Evolutionary conservation across 2,329 filamentous ascomycete species (phyloP).

Genomic region (Sphaerulina musiva): DNA sequence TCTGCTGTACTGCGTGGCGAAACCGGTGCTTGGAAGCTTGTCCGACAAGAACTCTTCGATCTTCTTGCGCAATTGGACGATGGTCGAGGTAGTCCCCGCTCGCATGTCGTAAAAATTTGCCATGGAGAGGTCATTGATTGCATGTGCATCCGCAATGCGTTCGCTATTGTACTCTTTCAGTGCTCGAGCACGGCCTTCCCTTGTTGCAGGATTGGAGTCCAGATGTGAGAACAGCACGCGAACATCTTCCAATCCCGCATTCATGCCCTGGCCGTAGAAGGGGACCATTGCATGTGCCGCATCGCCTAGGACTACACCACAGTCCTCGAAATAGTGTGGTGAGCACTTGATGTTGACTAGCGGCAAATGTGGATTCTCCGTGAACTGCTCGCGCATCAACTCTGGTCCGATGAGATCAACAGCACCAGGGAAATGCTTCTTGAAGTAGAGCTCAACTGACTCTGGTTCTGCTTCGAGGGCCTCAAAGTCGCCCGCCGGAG

Average conservation of each 20-base stretch:
- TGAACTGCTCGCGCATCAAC: constrained; percentile 68
- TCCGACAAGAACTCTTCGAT: constrained; percentile 78
- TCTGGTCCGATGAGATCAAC: constrained; percentile 58
- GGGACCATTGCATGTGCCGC: constrained; percentile 97
- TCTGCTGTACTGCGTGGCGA: constrained; percentile 85
- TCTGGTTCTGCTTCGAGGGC: constrained; percentile 58
- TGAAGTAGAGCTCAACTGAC: constrained; percentile 65
- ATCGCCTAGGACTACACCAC: constrained; percentile 81
- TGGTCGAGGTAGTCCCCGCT: constrained; percentile 66
- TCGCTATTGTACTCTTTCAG: constrained; percentile 68
- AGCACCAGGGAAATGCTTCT: constrained; percentile 79
- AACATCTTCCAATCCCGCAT: constrained; percentile 91
- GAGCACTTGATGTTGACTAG: constrained; percentile 89
- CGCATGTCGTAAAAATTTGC: constrained; percentile 95
- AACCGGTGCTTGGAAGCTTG: constrained; percentile 69
- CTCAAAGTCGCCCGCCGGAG: constrained; percentile 64
- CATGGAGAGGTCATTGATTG: constrained; percentile 87
- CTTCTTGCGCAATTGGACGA: constrained; percentile 75
- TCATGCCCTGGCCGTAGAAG: constrained; percentile 98
- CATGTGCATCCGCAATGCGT: constrained; percentile 70
- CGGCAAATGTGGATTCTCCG: constrained; percentile 77
- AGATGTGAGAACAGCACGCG: constrained; percentile 76
- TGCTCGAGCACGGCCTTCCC: constrained; percentile 40
- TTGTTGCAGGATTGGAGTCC: constrained; percentile 55
- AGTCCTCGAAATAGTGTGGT: constrained; percentile 73